Percentiles rank a stretch among this genome's conserved stretches.
These are phyloP conservation scores for Lupinus albus DNA, from an alignment of 306 rosid genomes.

Conservation along the genomic window DNA sequence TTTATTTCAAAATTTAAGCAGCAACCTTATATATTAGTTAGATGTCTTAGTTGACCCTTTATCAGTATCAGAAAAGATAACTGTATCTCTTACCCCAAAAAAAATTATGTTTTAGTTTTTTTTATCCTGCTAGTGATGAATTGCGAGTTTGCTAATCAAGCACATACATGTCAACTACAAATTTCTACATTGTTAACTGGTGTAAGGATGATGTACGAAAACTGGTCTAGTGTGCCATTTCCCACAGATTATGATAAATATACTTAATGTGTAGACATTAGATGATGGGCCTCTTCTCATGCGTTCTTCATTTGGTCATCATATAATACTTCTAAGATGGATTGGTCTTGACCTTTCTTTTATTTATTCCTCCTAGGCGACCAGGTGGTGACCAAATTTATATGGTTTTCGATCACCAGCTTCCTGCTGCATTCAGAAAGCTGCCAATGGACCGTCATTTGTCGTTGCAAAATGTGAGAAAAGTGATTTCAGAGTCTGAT, in stretches of 20 bases:
- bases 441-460: slow-evolving; percentile 96
- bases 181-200: background rate
- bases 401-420: slow-evolving; percentile 85
- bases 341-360: slow-evolving; percentile 11
- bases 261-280: background rate
- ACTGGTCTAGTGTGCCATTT: background rate
- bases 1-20: background rate
- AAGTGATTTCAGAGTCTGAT: slow-evolving; percentile 94
- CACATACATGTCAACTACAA: background rate
- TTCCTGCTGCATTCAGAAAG: slow-evolving; percentile 94
- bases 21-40: background rate
- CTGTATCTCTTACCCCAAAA: background rate
- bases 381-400: slow-evolving; percentile 94
- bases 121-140: background rate
- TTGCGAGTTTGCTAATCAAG: background rate
- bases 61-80: background rate
- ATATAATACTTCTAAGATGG: slow-evolving; percentile 13
- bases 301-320: background rate
- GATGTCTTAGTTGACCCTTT: background rate
- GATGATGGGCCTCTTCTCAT: background rate
- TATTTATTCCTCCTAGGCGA: slow-evolving; percentile 61
- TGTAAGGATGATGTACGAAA: background rate
- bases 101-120: background rate
- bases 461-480: slow-evolving; percentile 77
- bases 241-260: background rate